Evolutionary conservation across 805 yeast species (phyloP).

Genomic region (Jamesozyma jinghongensis): DNA sequence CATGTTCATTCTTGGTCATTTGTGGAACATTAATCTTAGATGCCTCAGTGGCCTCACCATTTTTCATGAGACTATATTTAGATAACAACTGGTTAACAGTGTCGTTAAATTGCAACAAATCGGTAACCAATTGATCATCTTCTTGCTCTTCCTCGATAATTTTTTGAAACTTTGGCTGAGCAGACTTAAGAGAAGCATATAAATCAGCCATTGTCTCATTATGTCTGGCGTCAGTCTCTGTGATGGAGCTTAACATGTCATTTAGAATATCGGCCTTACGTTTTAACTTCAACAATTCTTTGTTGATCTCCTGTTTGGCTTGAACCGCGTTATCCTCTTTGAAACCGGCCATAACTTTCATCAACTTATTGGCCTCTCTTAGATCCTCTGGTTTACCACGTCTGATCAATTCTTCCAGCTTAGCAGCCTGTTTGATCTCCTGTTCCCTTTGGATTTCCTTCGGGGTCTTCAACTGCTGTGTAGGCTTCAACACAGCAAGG

Average conservation of each 20-base stretch:
- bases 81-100: slow-evolving; percentile 55
- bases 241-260: slow-evolving; percentile 62
- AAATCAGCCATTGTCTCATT: slow-evolving; percentile 68
- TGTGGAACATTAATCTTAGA: slow-evolving; percentile 28
- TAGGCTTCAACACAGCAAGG: slow-evolving; percentile 82
- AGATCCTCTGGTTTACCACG: slow-evolving; percentile 90
- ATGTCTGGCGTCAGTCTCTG: slow-evolving; percentile 21
- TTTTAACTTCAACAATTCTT: slow-evolving; percentile 70
- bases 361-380: slow-evolving; percentile 86
- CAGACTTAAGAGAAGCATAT: slow-evolving; percentile 60
- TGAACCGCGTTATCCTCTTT: slow-evolving; percentile 59
- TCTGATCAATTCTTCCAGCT: slow-evolving; percentile 86
- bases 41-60: slow-evolving; percentile 53
- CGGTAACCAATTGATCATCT: slow-evolving; percentile 53
- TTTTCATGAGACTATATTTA: slow-evolving; percentile 54
- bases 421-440: slow-evolving; percentile 81
- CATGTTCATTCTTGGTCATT: neutral
- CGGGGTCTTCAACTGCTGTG: slow-evolving; percentile 73
- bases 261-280: slow-evolving; percentile 76
- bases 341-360: slow-evolving; percentile 97
- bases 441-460: slow-evolving; percentile 87
- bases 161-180: slow-evolving; percentile 75
- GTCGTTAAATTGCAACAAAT: slow-evolving; percentile 60
- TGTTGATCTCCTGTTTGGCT: slow-evolving; percentile 65
- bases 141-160: slow-evolving; percentile 64